phyloP scores from a whole-genome alignment of 2,329 filamentous ascomycete species.

The Reticulascus tulasneorum region DNA sequence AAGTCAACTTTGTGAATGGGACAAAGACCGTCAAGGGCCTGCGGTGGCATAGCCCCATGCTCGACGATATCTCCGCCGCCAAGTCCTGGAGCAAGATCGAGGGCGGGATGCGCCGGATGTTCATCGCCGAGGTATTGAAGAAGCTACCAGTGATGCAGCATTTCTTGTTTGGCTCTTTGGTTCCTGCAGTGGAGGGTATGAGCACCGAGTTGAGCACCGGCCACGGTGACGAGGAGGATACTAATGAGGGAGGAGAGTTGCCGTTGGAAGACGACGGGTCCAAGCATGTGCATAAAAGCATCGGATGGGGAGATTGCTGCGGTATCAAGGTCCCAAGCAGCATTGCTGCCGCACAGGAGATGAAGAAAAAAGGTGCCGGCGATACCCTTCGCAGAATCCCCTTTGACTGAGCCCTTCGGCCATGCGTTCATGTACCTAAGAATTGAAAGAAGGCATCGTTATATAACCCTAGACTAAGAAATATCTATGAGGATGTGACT shows the following conservation, averaged over 20 bases:
- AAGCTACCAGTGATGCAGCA: slow-evolving; percentile 99
- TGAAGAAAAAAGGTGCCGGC: slow-evolving; percentile 66
- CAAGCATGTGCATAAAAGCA: slow-evolving; percentile 68
- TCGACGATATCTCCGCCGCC: slow-evolving; percentile 91
- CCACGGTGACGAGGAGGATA: slow-evolving; percentile 41
- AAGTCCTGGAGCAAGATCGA: slow-evolving; percentile 92
- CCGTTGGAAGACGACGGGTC: slow-evolving; percentile 52
- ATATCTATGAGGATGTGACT: no score
- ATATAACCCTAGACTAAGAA: no score
- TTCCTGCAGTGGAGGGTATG: slow-evolving; percentile 82
- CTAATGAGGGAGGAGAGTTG: slow-evolving; percentile 54
- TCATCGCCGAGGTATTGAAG: slow-evolving; percentile 83
- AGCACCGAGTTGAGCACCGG: slow-evolving; percentile 55
- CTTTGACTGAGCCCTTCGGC: slow-evolving; percentile 60
- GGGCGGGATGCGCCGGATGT: slow-evolving; percentile 95
- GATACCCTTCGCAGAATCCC: slow-evolving; percentile 69
- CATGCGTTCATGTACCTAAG: no score
- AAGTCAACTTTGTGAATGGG: slow-evolving; percentile 90
- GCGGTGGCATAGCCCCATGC: slow-evolving; percentile 96
- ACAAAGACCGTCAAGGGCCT: slow-evolving; percentile 95
- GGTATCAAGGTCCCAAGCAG: slow-evolving; percentile 96
- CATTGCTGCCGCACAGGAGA: slow-evolving; percentile 84
- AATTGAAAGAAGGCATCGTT: slow-evolving; percentile 17
- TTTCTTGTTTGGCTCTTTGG: slow-evolving; percentile 84
- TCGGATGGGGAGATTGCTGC: slow-evolving; percentile 91